Percentiles rank a stretch among this genome's conserved stretches.
Evolutionary conservation across 139 green algal genomes (phyloP).

Genomic region (Zygnema circumcarinatum): DNA sequence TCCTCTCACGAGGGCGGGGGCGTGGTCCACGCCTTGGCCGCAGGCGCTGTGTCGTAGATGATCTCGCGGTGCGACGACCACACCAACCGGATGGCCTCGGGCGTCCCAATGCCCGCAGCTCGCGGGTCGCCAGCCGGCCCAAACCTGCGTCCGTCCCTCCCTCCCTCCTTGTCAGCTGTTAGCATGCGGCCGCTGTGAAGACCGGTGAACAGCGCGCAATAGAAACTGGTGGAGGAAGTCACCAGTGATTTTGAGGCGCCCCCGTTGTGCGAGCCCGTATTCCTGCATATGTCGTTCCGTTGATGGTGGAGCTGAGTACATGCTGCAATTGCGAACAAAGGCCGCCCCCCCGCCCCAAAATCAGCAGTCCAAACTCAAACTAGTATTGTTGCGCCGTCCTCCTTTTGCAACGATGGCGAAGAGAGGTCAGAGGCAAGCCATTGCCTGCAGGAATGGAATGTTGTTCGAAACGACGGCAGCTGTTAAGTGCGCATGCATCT

Average conservation of each 20-base stretch:
- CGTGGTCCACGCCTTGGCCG: slow-evolving; percentile 39
- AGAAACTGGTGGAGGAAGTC: slow-evolving; percentile 7
- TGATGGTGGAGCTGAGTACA: slow-evolving; percentile 93
- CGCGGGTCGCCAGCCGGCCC: slow-evolving; percentile 91
- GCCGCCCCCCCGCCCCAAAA: background rate
- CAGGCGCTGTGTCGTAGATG: slow-evolving; percentile 67
- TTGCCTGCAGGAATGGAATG: slow-evolving; percentile 65
- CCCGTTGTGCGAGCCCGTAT: slow-evolving; percentile 88
- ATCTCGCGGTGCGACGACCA: slow-evolving; percentile 95
- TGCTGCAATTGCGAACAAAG: slow-evolving; percentile 4
- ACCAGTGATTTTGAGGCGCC: slow-evolving; percentile 98
- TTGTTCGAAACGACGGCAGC: slow-evolving; percentile 85
- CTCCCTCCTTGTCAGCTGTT: background rate
- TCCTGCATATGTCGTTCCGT: slow-evolving; percentile 95
- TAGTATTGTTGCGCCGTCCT: too few species aligned
- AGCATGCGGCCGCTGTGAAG: too few species aligned
- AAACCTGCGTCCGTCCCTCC: slow-evolving; percentile 70
- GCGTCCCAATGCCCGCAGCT: slow-evolving; percentile 93
- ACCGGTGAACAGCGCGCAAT: background rate
- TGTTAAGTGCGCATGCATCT: slow-evolving; percentile 92
- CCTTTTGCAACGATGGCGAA: too few species aligned
- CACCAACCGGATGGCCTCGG: slow-evolving; percentile 92
- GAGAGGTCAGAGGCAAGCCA: too few species aligned
- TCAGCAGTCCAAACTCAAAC: too few species aligned
- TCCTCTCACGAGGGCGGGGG: too few species aligned